phyloP scores from a whole-genome alignment of 2,329 filamentous ascomycete species.

The Paecilomyces niveus region DNA sequence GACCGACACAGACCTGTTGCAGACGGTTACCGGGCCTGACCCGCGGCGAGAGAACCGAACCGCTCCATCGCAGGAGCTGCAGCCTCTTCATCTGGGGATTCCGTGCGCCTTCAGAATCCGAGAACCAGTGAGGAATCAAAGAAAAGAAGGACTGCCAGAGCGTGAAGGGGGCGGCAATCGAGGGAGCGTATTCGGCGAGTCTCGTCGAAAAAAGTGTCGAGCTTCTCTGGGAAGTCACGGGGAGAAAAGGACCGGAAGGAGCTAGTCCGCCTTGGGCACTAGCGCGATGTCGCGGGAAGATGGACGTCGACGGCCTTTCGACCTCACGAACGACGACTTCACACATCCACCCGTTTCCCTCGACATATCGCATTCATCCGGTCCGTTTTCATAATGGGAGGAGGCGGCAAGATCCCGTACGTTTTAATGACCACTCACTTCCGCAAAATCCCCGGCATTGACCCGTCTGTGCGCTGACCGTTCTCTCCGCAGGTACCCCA shows the following conservation, averaged over 20 bases:
- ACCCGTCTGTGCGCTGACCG: conserved; percentile 14
- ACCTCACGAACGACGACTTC: neutral
- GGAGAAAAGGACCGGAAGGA: conserved; percentile 15
- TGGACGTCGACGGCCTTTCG: neutral
- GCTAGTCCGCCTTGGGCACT: conserved; percentile 19
- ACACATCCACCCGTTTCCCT: conserved; percentile 15
- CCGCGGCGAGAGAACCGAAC: conserved; percentile 42
- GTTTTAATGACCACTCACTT: conserved; percentile 48
- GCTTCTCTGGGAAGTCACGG: conserved; percentile 31
- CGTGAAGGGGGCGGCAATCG: conserved; percentile 2
- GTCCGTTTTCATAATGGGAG: conserved; percentile 50
- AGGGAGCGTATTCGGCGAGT: conserved; percentile 2
- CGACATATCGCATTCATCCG: conserved; percentile 14
- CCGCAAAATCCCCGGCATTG: conserved; percentile 9
- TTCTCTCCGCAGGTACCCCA: conserved; percentile 65
- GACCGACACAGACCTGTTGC: conserved; percentile 25
- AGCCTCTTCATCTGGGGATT: conserved; percentile 42
- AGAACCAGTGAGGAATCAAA: conserved; percentile 10
- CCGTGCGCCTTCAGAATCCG: conserved; percentile 7
- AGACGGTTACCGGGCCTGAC: conserved; percentile 33
- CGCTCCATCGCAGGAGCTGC: conserved; percentile 47
- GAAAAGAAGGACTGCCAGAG: conserved; percentile 12
- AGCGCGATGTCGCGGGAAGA: conserved; percentile 17
- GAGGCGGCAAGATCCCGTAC: conserved; percentile 71
- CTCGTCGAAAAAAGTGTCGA: conserved; percentile 30